Percentiles rank a stretch among this genome's conserved stretches.
phyloP scores from a whole-genome alignment of 1,139 yeast species.

The Debaryomycetaceae sp. region DNA sequence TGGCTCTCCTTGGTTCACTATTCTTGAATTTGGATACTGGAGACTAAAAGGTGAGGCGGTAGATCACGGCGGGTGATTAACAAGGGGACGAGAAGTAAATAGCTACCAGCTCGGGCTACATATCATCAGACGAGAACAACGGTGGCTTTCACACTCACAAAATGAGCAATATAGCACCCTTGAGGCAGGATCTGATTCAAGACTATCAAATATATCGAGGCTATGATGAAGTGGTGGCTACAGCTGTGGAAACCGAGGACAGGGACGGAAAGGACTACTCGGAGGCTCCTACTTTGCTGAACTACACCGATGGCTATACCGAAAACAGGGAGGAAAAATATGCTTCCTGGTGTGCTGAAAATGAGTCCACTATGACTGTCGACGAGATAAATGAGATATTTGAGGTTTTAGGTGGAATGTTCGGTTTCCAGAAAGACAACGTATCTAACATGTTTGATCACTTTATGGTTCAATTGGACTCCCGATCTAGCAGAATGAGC shows the following conservation, averaged over 20 bases:
- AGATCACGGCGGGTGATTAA: not conserved
- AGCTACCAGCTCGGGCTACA: no score
- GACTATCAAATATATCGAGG: conserved; percentile 2
- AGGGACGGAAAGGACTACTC: not conserved
- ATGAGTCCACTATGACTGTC: conserved; percentile 22
- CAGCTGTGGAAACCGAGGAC: not conserved
- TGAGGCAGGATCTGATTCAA: not conserved
- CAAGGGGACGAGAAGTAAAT: no score
- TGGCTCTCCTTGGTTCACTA: no score
- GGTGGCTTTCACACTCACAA: not conserved
- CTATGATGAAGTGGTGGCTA: conserved; percentile 2
- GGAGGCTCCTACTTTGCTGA: not conserved
- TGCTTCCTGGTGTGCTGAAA: conserved; percentile 36
- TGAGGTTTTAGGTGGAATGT: conserved; percentile 14
- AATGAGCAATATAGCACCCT: not conserved
- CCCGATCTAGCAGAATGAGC: conserved; percentile 37
- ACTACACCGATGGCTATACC: not conserved
- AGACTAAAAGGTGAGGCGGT: not conserved
- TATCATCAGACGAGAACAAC: no score
- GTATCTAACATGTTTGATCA: conserved; percentile 35
- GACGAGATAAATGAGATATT: conserved; percentile 21
- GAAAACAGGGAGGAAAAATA: conserved; percentile 8
- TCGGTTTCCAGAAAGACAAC: conserved; percentile 38
- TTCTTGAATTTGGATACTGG: no score
- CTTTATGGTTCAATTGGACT: conserved; percentile 38